These are phyloP conservation scores for Artemisia tridentata DNA, from an alignment of 129 eudicot species.

Conservation along the genomic window DNA sequence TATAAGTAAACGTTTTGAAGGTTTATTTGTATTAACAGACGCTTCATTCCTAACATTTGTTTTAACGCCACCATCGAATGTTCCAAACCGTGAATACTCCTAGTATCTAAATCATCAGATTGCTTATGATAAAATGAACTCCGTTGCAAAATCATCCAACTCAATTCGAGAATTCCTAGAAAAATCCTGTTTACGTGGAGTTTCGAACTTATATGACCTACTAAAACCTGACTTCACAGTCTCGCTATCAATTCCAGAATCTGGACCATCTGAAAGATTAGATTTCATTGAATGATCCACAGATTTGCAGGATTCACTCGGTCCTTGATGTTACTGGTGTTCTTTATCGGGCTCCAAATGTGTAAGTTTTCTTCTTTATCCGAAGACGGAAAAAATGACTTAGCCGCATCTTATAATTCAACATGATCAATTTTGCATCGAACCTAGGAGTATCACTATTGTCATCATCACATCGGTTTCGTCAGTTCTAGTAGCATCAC, in stretches of 20 bases:
- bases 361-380: constrained; percentile 28
- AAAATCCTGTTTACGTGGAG: not conserved
- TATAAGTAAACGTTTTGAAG: too few species aligned
- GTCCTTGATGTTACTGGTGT: constrained; percentile 14
- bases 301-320: not conserved
- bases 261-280: constrained; percentile 45
- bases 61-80: too few species aligned
- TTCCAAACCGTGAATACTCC: too few species aligned
- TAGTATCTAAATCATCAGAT: too few species aligned
- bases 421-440: constrained; percentile 41
- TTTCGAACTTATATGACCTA: constrained; percentile 4
- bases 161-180: constrained; percentile 19
- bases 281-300: constrained; percentile 25
- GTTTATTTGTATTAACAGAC: too few species aligned
- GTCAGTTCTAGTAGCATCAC: constrained; percentile 26
- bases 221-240: constrained; percentile 11
- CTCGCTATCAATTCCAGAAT: constrained; percentile 50
- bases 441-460: constrained; percentile 37
- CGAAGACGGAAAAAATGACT: constrained; percentile 39
- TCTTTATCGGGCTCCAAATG: constrained; percentile 31
- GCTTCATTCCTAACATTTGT: too few species aligned
- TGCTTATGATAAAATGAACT: too few species aligned
- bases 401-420: constrained; percentile 36
- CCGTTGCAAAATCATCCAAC: too few species aligned
- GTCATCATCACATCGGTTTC: constrained; percentile 48